These are phyloP conservation scores for Carallia pectinifolia DNA, from an alignment of 345 rosid species.

Conservation along the genomic window DNA sequence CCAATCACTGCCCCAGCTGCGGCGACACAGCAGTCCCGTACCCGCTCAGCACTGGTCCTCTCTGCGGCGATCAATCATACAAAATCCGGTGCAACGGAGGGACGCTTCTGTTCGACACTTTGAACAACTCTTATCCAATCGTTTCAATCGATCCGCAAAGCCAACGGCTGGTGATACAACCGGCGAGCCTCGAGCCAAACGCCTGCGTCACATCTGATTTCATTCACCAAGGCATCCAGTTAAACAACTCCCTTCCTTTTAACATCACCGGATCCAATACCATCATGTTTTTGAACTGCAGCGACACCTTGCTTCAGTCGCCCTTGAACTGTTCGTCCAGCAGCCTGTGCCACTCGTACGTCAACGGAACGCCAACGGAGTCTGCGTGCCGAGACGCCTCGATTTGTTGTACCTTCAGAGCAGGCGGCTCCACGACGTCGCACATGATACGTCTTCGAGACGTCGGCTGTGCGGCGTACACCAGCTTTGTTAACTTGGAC, in stretches of 20 bases:
- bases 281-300: slow-evolving; percentile 44
- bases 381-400: slow-evolving; percentile 26
- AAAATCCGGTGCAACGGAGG: slow-evolving; percentile 36
- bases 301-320: slow-evolving; percentile 23
- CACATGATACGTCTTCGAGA: slow-evolving; percentile 37
- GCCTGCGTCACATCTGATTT: slow-evolving; percentile 38
- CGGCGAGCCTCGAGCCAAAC: slow-evolving; percentile 27
- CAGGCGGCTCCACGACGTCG: slow-evolving; percentile 40
- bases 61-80: slow-evolving; percentile 51
- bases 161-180: slow-evolving; percentile 40
- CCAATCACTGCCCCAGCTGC: slow-evolving; percentile 43
- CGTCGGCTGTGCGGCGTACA: slow-evolving; percentile 42
- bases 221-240: slow-evolving; percentile 30
- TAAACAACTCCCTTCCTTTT: slow-evolving; percentile 38
- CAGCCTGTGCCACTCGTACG: slow-evolving; percentile 44
- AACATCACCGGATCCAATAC: slow-evolving; percentile 48
- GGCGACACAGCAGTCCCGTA: slow-evolving; percentile 45
- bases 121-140: slow-evolving; percentile 45
- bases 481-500: slow-evolving; percentile 44
- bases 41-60: slow-evolving; percentile 44
- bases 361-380: slow-evolving; percentile 1
- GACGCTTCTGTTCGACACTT: slow-evolving; percentile 33
- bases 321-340: slow-evolving; percentile 38
- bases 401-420: slow-evolving; percentile 37
- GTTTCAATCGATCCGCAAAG: slow-evolving; percentile 24